Base-by-base conservation (phyloP, 139 green algal species). In the Chlamydomonas sphaeroides region DNA sequence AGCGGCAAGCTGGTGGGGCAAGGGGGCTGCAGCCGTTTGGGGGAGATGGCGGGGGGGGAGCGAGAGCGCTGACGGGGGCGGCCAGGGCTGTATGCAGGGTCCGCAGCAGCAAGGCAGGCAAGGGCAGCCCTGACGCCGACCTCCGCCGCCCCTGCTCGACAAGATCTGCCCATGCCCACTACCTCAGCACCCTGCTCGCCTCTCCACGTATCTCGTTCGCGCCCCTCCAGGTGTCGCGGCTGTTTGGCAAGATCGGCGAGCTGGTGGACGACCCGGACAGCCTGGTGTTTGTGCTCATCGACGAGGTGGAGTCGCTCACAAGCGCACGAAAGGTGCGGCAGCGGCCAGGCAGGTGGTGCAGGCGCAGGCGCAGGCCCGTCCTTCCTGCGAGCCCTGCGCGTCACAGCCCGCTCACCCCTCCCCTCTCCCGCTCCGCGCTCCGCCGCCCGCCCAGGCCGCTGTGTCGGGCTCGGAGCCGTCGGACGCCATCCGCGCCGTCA, bases 281-380 rank as follows among this genome's bases (percentile, higher is more conserved):
- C 5, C 91, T 99, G 8, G 94, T 99, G 57, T 99, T 99, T 91
- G 94, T 99, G 28, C 90, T 99, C 8, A 96, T 99, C 30, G 96
- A 98, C 72, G 95, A 98, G 83, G 93, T 93, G 23, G 96, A 99
- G 89, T 94, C 79, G 65, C 85, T 99, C 23, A 94, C 96, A 7
- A 80, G 93, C 4, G 95, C 97, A 20, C 78, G 97, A 35, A 92
- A 87, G 85, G 89, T 91, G 65, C 0, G 30, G 2, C 25, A 6
- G 51, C 4, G 17, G 17, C 69, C 17, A 53, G 69, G 25, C 65
- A 78, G 69, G 69, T 78, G 26, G 30, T 30, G 30, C n/a, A 26
- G n/a, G 62, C 7, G n/a, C 30, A 11, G 62, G 62, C 15, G 7
- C n/a, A 20, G 48, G 48, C 17, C 15, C 48, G 15, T 17, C 14